A percentile compares a stretch with the other conserved stretches of the same genome.
Conservation (phyloP, 768 basidiomycete species). For the Fomitopsis pulvina region DNA sequence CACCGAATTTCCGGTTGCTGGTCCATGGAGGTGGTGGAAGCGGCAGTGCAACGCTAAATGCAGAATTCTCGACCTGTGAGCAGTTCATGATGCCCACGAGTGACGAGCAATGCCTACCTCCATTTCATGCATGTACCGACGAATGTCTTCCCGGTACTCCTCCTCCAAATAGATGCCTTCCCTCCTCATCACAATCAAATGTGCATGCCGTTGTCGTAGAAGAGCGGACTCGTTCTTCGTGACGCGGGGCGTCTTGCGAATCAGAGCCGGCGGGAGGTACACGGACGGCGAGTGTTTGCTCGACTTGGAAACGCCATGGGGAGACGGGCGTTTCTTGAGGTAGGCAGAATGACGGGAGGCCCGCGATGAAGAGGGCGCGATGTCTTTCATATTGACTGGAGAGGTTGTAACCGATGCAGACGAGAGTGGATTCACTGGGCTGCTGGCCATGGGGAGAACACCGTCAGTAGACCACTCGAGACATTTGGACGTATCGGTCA, state of each 20-base stretch:
- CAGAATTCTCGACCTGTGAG: background rate
- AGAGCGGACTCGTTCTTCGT: constrained; percentile 52
- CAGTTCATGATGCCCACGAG: background rate
- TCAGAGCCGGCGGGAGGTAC: constrained; percentile 43
- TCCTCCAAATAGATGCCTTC: constrained; percentile 84
- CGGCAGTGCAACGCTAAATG: constrained; percentile 78
- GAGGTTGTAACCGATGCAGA: constrained; percentile 30
- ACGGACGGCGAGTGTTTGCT: constrained; percentile 39
- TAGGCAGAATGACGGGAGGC: constrained; percentile 62
- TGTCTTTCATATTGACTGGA: constrained; percentile 69
- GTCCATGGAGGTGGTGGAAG: constrained; percentile 94
- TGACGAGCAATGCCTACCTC: constrained; percentile 68
- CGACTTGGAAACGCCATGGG: constrained; percentile 66
- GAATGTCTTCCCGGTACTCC: constrained; percentile 92
- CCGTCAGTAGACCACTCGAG: constrained; percentile 14
- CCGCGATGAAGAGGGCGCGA: constrained; percentile 45
- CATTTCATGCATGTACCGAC: constrained; percentile 94
- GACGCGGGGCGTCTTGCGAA: constrained; percentile 61
- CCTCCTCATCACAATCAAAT: constrained; percentile 60
- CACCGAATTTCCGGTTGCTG: constrained; percentile 98
- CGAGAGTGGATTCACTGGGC: constrained; percentile 37
- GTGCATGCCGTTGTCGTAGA: constrained; percentile 64
- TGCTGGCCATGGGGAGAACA: constrained; percentile 26
- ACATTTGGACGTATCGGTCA: background rate
- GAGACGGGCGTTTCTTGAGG: constrained; percentile 82